These are phyloP conservation scores for Flaveria robusta DNA, from an alignment of 129 eudicot species.

Conservation along the genomic window DNA sequence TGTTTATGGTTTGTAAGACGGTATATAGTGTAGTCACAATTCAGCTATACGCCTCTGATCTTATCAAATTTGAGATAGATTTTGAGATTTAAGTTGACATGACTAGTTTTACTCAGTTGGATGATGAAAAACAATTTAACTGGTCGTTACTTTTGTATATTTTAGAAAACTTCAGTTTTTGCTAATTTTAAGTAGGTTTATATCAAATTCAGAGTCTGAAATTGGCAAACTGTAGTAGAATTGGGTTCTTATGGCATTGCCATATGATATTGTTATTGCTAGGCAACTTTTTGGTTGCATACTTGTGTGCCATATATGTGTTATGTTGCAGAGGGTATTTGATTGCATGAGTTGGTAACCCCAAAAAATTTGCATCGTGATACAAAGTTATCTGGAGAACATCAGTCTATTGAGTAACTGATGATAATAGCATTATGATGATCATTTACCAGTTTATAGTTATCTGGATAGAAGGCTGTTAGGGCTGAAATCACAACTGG, in stretches of 20 bases:
- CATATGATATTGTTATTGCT: not conserved
- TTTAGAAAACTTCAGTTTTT: not conserved
- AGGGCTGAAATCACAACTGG: too few relatives aligned
- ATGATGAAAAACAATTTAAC: not conserved
- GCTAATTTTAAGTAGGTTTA: slow-evolving; percentile 5
- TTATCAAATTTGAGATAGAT: not conserved
- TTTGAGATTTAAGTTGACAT: not conserved
- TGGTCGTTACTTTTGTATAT: not conserved
- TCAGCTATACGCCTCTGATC: not conserved
- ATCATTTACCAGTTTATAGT: too few relatives aligned
- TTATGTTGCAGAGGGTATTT: not conserved
- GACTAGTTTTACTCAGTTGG: not conserved
- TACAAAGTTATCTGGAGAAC: not conserved
- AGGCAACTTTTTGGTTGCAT: not conserved
- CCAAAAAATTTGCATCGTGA: too few relatives aligned
- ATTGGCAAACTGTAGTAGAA: not conserved
- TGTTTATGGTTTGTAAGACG: not conserved
- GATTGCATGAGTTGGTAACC: too few relatives aligned
- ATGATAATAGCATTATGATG: not conserved
- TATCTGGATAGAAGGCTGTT: too few relatives aligned
- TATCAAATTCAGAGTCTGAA: not conserved
- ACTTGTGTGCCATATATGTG: not conserved
- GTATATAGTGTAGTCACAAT: not conserved
- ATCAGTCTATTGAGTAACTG: not conserved
- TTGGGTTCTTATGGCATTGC: slow-evolving; percentile 6